phyloP scores from a whole-genome alignment of 2,329 filamentous ascomycete species.

The Pseudomassariella vexata region DNA sequence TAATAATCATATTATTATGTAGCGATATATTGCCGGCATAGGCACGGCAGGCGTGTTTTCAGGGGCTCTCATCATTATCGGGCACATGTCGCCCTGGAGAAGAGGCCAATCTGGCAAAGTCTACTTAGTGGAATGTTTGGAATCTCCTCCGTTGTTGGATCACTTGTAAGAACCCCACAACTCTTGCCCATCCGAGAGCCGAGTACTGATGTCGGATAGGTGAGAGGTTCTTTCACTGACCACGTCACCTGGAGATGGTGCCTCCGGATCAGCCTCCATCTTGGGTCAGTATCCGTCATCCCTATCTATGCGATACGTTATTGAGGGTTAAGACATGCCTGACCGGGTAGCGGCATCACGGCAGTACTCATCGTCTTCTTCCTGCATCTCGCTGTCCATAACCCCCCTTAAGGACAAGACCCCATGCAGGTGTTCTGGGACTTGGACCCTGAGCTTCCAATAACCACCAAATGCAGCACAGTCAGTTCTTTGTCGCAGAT shows the following conservation, averaged over 20 bases:
- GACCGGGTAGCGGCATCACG: not conserved
- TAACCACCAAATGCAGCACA: not conserved
- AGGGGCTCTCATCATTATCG: not conserved
- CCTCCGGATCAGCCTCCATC: not conserved
- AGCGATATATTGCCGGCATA: not conserved
- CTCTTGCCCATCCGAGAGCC: no score
- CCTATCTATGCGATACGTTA: not conserved
- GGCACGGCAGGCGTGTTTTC: not conserved
- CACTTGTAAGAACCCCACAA: no score
- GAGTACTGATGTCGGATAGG: no score
- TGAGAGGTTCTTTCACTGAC: not conserved
- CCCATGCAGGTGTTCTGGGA: not conserved
- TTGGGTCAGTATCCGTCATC: not conserved
- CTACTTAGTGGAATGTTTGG: not conserved
- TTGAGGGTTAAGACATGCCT: not conserved
- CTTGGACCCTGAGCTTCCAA: constrained; percentile 1
- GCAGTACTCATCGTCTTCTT: not conserved
- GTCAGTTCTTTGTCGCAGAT: not conserved
- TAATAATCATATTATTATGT: not conserved
- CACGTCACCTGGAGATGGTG: not conserved
- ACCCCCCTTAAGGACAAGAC: not conserved
- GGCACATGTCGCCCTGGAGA: not conserved
- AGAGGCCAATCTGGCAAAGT: not conserved
- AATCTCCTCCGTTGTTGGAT: not conserved
- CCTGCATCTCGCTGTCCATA: not conserved